These are phyloP conservation scores for Fomes fomentarius DNA, from an alignment of 1,284 basidiomycete genomes.

Conservation along the genomic window DNA sequence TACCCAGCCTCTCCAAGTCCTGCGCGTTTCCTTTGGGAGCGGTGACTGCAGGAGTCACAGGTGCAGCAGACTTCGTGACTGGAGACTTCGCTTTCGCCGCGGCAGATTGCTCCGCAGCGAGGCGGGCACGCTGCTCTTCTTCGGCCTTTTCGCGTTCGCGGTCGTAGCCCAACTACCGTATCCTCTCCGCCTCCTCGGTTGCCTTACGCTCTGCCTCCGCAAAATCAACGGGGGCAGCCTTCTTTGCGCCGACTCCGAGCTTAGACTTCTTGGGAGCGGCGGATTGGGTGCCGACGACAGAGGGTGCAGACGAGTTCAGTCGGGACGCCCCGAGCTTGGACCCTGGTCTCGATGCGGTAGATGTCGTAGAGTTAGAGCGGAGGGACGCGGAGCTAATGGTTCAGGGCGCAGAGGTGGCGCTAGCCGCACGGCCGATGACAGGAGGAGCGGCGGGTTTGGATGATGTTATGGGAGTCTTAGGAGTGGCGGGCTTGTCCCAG, in stretches of 20 bases:
- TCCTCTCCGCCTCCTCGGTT: constrained; percentile 85
- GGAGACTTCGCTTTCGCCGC: constrained; percentile 31
- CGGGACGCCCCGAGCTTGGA: constrained; percentile 57
- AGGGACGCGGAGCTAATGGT: constrained; percentile 67
- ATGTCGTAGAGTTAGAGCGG: constrained; percentile 46
- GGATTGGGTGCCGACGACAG: constrained; percentile 36
- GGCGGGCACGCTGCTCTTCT: constrained; percentile 62
- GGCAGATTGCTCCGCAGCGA: constrained; percentile 52
- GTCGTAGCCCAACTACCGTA: constrained; percentile 90
- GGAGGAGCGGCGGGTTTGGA: constrained; percentile 60
- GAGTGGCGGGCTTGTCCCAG: constrained; percentile 86
- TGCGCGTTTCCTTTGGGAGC: constrained; percentile 42
- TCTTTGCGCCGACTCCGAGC: constrained; percentile 87
- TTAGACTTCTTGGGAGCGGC: constrained; percentile 64
- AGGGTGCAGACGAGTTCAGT: constrained; percentile 48
- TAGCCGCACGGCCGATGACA: constrained; percentile 51
- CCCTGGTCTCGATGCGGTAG: constrained; percentile 40
- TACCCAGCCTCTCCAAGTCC: constrained; percentile 69
- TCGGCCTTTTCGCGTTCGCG: constrained; percentile 76
- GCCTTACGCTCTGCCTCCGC: constrained; percentile 91
- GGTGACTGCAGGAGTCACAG: constrained; percentile 15
- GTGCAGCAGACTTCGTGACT: constrained; percentile 30
- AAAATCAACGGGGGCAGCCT: constrained; percentile 84
- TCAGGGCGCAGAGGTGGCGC: constrained; percentile 52
- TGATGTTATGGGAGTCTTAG: constrained; percentile 51